Conservation (phyloP, 768 basidiomycete species). For the Mycena epipterygia region DNA sequence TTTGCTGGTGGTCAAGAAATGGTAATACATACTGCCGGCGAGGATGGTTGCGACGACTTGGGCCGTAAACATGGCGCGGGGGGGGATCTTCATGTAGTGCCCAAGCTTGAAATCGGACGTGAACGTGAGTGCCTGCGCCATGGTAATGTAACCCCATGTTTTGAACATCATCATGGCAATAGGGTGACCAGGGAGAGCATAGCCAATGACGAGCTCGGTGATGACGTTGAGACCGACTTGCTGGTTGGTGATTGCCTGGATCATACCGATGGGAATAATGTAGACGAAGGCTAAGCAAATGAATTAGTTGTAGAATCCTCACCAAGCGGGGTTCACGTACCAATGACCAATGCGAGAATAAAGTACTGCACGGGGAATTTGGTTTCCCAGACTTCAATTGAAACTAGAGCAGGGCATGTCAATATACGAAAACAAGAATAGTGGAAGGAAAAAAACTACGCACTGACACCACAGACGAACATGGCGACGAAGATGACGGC, state of each 20-base stretch:
- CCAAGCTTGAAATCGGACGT: slow-evolving; percentile 85
- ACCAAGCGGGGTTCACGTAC: slow-evolving; percentile 37
- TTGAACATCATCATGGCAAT: slow-evolving; percentile 83
- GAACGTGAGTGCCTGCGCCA: slow-evolving; percentile 67
- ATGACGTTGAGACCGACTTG: slow-evolving; percentile 67
- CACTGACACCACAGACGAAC: slow-evolving; percentile 56
- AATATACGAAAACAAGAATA: background rate
- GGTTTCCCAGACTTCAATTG: slow-evolving; percentile 65
- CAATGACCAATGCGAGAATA: slow-evolving; percentile 49
- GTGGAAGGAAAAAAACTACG: slow-evolving; percentile 56
- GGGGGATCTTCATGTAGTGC: slow-evolving; percentile 84
- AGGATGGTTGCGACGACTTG: slow-evolving; percentile 78
- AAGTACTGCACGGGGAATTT: slow-evolving; percentile 64
- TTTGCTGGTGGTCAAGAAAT: background rate
- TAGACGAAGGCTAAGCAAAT: slow-evolving; percentile 51
- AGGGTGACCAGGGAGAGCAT: slow-evolving; percentile 58
- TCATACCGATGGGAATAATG: slow-evolving; percentile 65
- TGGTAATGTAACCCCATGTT: slow-evolving; percentile 66
- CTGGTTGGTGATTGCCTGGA: slow-evolving; percentile 72
- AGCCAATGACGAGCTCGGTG: slow-evolving; percentile 72
- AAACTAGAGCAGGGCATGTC: slow-evolving; percentile 52
- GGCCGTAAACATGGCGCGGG: slow-evolving; percentile 77
- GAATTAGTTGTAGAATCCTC: background rate
- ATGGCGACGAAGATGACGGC: slow-evolving; percentile 47
- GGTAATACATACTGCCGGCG: slow-evolving; percentile 60